Evolutionary conservation across 202 grass and related monocot species (phyloP), one percentile per base, ranked within the genome.

Genomic region (Eragrostis tef): DNA sequence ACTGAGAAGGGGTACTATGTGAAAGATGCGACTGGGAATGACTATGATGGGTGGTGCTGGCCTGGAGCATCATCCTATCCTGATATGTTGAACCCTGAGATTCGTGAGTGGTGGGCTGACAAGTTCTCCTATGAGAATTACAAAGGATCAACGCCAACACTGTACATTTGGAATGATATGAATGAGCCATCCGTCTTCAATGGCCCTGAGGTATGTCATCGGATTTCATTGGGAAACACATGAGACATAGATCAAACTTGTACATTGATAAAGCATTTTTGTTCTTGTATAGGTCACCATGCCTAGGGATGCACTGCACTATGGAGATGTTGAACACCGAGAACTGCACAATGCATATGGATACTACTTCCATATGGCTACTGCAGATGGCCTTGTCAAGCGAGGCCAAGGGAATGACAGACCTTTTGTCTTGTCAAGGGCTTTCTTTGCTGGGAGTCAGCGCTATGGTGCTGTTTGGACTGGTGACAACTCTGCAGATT

Each of bases 311-410:
- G 86, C 86, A 13, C 41, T 93, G 76, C 94, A 98, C 46, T 82
- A 83, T 19, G 90, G 90, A 79, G 87, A 94, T 77, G 90, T 91
- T 51, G 94, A 98, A 74, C 94, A 94, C 52, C 61, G 94, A 47
- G 94, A 98, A 88, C 58, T 98, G 70, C 94, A 98, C 74, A 98
- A 94, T 84, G 90, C 92, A 64, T 94, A 98, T 77, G 94, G 94
- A 46, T 98, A 98, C 73, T 98, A 98, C 79, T 98, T 98, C 80
- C 94, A 94, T 86, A 98, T 94, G 94, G 94, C 94, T 84, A 87
- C 94, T 60, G 77, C 88, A 63, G 74, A 83, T 84, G 94, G 94
- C 21, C 88, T 98, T 79, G 57, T 98, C 74, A 94, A 93, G 79
- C 81, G 94, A 63, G 88, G 92, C 26, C 79, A 94, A 47, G 86